Evolutionary conservation across 139 green algal species (phyloP), one percentile per base, ranked within the genome.

Genomic region (Tetraselmis striata): DNA sequence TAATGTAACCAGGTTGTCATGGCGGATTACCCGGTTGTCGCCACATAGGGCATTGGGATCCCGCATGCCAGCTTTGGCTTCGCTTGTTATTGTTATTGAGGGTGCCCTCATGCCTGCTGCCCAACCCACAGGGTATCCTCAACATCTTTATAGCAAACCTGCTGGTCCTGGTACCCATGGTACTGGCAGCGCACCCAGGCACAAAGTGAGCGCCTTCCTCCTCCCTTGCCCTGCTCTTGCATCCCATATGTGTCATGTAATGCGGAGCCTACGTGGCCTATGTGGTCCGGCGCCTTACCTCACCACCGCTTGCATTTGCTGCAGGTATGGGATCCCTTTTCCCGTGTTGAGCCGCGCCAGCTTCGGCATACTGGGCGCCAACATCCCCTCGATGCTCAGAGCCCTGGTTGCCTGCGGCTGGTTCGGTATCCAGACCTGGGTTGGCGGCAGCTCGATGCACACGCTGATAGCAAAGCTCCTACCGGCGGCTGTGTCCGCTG

Each of bases 351-450:
- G 88, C 1, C 86, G 93, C 11, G 89, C 93, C 28, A 87, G 83
- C 32, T 96, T 94, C 84, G 93, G 93, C 25, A 90, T 95, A 31
- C 79, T 85, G 75, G 91, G 92, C 77, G 85, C 92, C n/a, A 91
- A 93, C 82, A 76, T 95, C 26, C 89, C 92, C 0, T 91, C 89
- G 1, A 81, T 94, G 11, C 85, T 90, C 1, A 84, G 93, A 1
- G 92, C 86, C 2, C 77, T 95, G 0, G 92, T 96, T 29, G 93
- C 92, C 0, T 94, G 90, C 83, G 92, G 89, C 30, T 95, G 93
- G 93, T 96, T 95, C 83, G 93, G 93, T 24, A 95, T 96, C 74
- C 91, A 96, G 80, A 93, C 90, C 1, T 93, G 89, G 86, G 84
- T 96, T 25, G 92, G 90, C 1, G 87, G 87, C 79, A 85, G 58